A percentile compares a stretch with the other conserved stretches of the same genome.
phyloP scores from a whole-genome alignment of 2,329 filamentous ascomycete species.

The Claviceps pazoutovae region DNA sequence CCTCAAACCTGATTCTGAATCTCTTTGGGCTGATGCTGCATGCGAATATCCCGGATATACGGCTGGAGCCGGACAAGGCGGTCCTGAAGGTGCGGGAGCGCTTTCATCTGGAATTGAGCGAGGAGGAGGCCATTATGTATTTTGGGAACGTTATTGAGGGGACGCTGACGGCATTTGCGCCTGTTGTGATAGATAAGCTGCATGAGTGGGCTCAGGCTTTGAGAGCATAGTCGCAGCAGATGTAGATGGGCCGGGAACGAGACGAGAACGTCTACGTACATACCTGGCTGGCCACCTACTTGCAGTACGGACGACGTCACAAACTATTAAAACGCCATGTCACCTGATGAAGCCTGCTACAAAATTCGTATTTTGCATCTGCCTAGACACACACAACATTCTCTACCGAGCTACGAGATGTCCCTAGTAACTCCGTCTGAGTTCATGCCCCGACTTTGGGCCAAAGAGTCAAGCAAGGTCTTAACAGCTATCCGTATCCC shows the following conservation, averaged over 20 bases:
- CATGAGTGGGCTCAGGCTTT: slow-evolving; percentile 91
- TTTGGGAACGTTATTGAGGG: slow-evolving; percentile 86
- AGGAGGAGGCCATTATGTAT: slow-evolving; percentile 81
- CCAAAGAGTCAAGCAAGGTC: no score
- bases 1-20: slow-evolving; percentile 81
- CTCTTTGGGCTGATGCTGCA: slow-evolving; percentile 95
- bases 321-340: no score
- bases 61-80: slow-evolving; percentile 81
- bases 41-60: slow-evolving; percentile 91
- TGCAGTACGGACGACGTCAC: no score
- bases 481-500: no score
- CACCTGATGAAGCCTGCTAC: no score
- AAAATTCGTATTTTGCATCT: no score
- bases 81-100: slow-evolving; percentile 90
- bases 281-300: no score
- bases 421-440: no score
- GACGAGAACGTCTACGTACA: background rate
- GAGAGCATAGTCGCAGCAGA: slow-evolving; percentile 40
- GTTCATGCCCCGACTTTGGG: no score
- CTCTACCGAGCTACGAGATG: no score
- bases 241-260: background rate
- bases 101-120: slow-evolving; percentile 79
- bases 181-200: slow-evolving; percentile 85
- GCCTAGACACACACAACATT: no score
- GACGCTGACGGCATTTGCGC: slow-evolving; percentile 76